Conservation (phyloP, 768 basidiomycete species). For the Mycena latifolia region DNA sequence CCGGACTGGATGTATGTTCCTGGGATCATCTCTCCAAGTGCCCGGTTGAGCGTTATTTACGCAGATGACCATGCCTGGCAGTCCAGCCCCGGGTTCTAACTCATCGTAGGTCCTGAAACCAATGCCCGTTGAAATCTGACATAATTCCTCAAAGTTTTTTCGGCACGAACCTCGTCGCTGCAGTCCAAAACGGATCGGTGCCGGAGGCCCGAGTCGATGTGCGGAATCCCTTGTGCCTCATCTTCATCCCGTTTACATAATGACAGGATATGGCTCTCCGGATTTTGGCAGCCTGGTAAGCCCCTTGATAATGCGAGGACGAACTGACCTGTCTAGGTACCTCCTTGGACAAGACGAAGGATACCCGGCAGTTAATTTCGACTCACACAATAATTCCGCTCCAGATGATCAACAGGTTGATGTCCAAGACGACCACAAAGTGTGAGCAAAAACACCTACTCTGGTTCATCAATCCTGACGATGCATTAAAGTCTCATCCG, state of each 20-base stretch:
- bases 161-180: conserved; percentile 38
- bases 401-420: conserved; percentile 59
- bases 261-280: conserved; percentile 74
- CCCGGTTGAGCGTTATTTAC: background rate
- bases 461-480: background rate
- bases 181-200: conserved; percentile 72
- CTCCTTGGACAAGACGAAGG: conserved; percentile 66
- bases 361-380: conserved; percentile 73
- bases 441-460: conserved; percentile 40
- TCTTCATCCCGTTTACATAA: conserved; percentile 37
- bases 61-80: conserved; percentile 80
- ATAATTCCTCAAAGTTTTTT: conserved; percentile 8
- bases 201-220: conserved; percentile 67
- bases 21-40: background rate
- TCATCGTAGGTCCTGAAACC: conserved; percentile 65
- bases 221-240: background rate
- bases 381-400: conserved; percentile 57
- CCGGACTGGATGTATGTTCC: conserved; percentile 68
- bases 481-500: conserved; percentile 46
- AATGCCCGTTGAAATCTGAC: conserved; percentile 47
- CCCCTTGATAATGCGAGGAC: background rate
- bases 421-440: conserved; percentile 69
- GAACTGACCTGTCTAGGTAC: conserved; percentile 38
- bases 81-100: conserved; percentile 46
- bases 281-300: conserved; percentile 73